Conservation (phyloP, 176 grass and related monocot species). For the Triticum urartu region DNA sequence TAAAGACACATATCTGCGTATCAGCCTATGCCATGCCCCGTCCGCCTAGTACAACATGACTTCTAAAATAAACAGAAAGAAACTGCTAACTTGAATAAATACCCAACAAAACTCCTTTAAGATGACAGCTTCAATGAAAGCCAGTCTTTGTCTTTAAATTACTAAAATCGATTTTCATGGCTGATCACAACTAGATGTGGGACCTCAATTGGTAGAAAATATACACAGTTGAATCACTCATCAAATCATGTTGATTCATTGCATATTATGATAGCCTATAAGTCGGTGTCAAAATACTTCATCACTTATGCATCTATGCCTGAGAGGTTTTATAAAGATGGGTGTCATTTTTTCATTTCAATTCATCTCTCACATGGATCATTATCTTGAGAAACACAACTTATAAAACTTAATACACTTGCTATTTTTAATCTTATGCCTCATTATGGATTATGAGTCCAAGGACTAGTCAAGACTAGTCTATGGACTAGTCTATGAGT, state of each 20-base stretch:
- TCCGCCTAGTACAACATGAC: neutral
- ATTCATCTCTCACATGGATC: neutral
- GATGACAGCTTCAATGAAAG: neutral
- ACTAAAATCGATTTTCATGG: neutral
- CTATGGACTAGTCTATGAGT: no score
- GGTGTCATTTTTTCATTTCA: neutral
- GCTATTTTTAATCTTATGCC: neutral
- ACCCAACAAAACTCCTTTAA: neutral
- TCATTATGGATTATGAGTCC: neutral
- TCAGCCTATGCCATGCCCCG: neutral
- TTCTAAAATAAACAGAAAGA: neutral
- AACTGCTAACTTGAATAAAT: neutral
- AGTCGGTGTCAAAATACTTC: neutral
- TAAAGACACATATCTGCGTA: neutral
- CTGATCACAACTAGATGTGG: neutral
- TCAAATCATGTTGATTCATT: constrained; percentile 1
- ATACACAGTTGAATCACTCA: neutral
- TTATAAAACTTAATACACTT: neutral
- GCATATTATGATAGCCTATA: neutral
- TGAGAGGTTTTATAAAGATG: constrained; percentile 1
- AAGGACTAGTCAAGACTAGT: no score
- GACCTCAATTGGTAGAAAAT: neutral
- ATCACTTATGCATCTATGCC: neutral
- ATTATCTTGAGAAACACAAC: neutral
- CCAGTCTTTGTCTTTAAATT: neutral